Percentiles rank a stretch among this genome's conserved stretches.
These are phyloP conservation scores for Bocquillonia castaneifolia DNA, from an alignment of 441 rosid genomes.

Conservation along the genomic window DNA sequence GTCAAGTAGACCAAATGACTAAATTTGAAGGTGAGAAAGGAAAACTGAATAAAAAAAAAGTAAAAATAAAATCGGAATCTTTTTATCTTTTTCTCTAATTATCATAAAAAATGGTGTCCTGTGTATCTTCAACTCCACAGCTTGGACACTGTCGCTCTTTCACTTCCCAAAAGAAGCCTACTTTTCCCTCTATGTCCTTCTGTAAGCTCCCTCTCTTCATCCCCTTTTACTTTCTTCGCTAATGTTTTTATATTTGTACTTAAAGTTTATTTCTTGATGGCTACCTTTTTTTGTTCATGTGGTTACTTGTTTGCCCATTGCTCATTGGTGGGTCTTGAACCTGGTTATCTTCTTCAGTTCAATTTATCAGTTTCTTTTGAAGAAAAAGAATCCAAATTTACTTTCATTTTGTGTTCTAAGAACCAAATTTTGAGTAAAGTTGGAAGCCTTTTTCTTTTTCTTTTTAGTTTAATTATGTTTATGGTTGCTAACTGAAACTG, in stretches of 20 bases:
- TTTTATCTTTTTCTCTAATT: not conserved
- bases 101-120: not conserved
- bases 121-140: constrained; percentile 11
- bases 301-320: not conserved
- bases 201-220: constrained; percentile 9
- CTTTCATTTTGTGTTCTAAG: not conserved
- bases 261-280: not conserved
- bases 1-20: no score
- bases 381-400: not conserved
- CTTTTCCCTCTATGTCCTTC: constrained; percentile 22
- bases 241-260: not conserved
- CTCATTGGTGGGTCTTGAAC: not conserved
- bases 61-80: no score
- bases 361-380: not conserved
- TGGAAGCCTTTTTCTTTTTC: not conserved
- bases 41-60: no score
- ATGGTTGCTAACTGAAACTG: not conserved
- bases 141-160: not conserved
- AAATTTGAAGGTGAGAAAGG: no score
- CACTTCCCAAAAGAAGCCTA: not conserved
- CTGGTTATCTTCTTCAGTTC: not conserved
- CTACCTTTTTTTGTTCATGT: not conserved
- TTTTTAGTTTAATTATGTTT: not conserved
- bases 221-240: not conserved
- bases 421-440: not conserved